A percentile compares a stretch with the other conserved stretches of the same genome.
Conservation (phyloP, 2,329 filamentous ascomycete species). For the Trichoderma brevicompactum region DNA sequence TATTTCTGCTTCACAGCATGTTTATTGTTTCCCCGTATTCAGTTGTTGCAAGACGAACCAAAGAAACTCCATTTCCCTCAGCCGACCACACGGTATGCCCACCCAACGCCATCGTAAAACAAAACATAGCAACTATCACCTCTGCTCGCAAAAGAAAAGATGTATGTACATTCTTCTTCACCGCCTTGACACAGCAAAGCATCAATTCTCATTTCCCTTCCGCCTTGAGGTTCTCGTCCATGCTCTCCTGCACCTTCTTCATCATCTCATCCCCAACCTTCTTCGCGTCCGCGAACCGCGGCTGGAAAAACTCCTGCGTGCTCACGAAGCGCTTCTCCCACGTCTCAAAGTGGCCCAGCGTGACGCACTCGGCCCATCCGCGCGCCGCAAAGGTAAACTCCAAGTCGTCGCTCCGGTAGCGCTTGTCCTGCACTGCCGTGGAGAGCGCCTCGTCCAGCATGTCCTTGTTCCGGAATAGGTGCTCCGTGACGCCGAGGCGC, state of each 20-base stretch:
- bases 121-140: background rate
- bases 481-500: constrained; percentile 96
- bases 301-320: constrained; percentile 90
- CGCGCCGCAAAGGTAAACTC: constrained; percentile 97
- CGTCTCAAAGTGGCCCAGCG: constrained; percentile 87
- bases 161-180: too few species aligned
- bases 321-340: constrained; percentile 90
- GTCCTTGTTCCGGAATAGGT: constrained; percentile 82
- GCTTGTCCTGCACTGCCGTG: constrained; percentile 86
- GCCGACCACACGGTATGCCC: background rate
- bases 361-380: constrained; percentile 94
- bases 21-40: background rate
- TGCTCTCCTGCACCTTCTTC: constrained; percentile 87
- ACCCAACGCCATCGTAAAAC: background rate
- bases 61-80: background rate
- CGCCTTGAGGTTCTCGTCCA: constrained; percentile 45
- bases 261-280: constrained; percentile 96
- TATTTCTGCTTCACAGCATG: background rate
- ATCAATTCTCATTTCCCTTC: constrained; percentile 4
- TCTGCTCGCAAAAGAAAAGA: background rate
- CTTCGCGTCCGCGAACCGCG: constrained; percentile 84
- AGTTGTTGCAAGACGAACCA: background rate
- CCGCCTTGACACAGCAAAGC: too few species aligned
- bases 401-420: constrained; percentile 91
- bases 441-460: constrained; percentile 83